A percentile compares a stretch with the other conserved stretches of the same genome.
phyloP scores from a whole-genome alignment of 192 early-diverging fungal genomes.

The Paraglomus brasilianum region DNA sequence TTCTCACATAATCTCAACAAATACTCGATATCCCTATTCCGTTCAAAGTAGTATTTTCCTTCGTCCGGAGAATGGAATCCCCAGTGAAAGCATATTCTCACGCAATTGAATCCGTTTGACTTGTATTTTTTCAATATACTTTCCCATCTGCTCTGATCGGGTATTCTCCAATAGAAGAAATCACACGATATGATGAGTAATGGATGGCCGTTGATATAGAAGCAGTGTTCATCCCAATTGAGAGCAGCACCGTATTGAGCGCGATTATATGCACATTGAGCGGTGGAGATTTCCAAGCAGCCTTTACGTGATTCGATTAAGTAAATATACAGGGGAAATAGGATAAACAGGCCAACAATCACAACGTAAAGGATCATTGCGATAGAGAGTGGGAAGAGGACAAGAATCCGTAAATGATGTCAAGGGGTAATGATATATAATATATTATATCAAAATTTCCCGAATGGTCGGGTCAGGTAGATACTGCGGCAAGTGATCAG shows the following conservation, averaged over 20 bases:
- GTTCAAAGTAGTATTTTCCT: conserved; percentile 73
- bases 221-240: conserved; percentile 68
- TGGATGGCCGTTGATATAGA: conserved; percentile 67
- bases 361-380: too few species aligned
- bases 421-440: too few species aligned
- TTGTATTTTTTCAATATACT: conserved; percentile 69
- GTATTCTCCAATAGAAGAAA: conserved; percentile 88
- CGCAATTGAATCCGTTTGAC: conserved; percentile 70
- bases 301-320: conserved; percentile 32
- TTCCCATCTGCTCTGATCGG: conserved; percentile 63
- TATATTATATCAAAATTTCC: too few species aligned
- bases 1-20: conserved; percentile 73
- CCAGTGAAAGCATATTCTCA: conserved; percentile 92
- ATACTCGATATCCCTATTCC: conserved; percentile 67
- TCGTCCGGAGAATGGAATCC: conserved; percentile 77
- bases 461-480: too few species aligned
- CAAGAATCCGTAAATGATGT: too few species aligned
- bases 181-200: conserved; percentile 70
- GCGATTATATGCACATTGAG: conserved; percentile 41
- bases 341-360: too few species aligned
- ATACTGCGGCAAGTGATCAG: too few species aligned
- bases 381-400: too few species aligned
- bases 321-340: conserved; percentile 18
- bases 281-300: conserved; percentile 40
- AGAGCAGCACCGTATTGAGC: conserved; percentile 46